phyloP scores from a whole-genome alignment of 331 rosid species.

The Quercus phellos region DNA sequence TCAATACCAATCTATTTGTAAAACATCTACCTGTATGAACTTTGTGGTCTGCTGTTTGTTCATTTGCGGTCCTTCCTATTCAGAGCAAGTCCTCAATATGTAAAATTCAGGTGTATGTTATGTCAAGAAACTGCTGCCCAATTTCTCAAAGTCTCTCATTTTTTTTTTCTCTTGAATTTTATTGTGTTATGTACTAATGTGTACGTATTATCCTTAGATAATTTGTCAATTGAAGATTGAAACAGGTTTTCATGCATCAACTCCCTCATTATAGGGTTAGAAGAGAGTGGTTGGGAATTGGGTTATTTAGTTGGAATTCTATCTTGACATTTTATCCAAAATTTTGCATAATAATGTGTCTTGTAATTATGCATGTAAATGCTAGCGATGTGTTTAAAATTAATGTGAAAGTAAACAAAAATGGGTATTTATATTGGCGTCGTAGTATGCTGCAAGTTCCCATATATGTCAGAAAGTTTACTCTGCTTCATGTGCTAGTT shows the following conservation, averaged over 20 bases:
- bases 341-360: not conserved
- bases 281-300: no score
- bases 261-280: no score
- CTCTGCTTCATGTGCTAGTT: no score
- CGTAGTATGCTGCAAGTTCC: no score
- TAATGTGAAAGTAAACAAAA: no score
- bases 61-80: not conserved
- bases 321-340: not conserved
- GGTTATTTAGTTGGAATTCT: not conserved
- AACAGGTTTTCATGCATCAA: not conserved
- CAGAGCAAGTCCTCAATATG: slow-evolving; percentile 4
- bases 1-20: slow-evolving; percentile 21
- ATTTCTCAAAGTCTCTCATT: not conserved
- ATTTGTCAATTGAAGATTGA: not conserved
- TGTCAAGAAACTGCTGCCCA: not conserved
- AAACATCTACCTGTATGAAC: slow-evolving; percentile 10
- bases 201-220: not conserved
- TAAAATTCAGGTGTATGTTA: slow-evolving; percentile 8
- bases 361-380: no score
- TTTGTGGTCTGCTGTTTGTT: slow-evolving; percentile 6
- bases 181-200: not conserved
- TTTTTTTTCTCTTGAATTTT: not conserved
- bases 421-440: no score
- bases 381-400: no score
- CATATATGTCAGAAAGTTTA: no score